Base-by-base conservation (phyloP, 345 rosid genomes). In the Populus simonii region DNA sequence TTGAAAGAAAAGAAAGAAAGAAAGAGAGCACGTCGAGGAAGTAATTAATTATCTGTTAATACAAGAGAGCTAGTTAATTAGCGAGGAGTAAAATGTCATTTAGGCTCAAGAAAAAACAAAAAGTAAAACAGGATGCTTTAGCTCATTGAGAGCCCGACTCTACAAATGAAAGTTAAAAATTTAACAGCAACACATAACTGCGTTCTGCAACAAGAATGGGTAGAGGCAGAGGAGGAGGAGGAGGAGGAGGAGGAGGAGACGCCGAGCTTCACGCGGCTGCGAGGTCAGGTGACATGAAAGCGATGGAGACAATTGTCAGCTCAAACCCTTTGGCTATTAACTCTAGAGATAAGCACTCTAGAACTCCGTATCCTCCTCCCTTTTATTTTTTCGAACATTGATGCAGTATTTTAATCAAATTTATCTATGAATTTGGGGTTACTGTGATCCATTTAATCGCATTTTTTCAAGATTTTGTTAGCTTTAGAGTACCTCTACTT, bases 261-360 rank as follows among this genome's bases (percentile, higher is more conserved):
- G 75, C 82, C 38, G 89, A 86, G 62, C 87, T 96, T 66, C 99
- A 96, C 71, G 81, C 89, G 1, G 98, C 96, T 27, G 98, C 99
- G n/a, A 91, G 99, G 85, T 86, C 93, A 8, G 99, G 99, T 18
- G 95, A 96, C 83, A 75, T 96, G 77, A 67, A 66, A n/a, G 87
- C 88, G 3, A 88, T 92, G 75, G 89, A 84, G 79, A 68, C 87
- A 17, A 88, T 90, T 25, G 86, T 96, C 79, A 80, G 81, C 68
- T 83, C 93, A 13, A 90, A 90, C 71, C 95, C 97, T 59, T 78
- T 92, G 80, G 86, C 88, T 11, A 80, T 92, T 75, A 93, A 93
- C 81, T 86, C 94, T 66, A 89, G 98, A 86, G 99, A 96, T 92
- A 96, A 89, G 85, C 99, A 91, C 86, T 93, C 97, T 43, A 87